Evolutionary conservation across 495 filamentous ascomycete genomes (phyloP).

Genomic region (Neurospora sp.): DNA sequence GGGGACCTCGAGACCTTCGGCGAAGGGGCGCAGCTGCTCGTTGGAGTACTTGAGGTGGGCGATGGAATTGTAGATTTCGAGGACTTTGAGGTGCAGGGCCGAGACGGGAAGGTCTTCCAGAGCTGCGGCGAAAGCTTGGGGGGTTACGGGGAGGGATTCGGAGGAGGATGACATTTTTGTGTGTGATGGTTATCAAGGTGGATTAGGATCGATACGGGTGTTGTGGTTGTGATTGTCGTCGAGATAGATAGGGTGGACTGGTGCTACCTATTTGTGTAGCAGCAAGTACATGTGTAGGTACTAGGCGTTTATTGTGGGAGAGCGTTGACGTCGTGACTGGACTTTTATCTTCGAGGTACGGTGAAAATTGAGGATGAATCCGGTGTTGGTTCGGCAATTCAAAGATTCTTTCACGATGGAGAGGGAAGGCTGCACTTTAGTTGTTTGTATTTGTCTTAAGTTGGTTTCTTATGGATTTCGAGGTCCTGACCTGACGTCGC

Average conservation of each 20-base stretch:
- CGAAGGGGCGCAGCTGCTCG: slow-evolving; percentile 55
- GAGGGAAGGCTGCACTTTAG: background rate
- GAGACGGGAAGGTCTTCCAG: slow-evolving; percentile 61
- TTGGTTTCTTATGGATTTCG: background rate
- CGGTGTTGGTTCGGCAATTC: background rate
- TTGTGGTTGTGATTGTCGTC: background rate
- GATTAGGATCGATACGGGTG: background rate
- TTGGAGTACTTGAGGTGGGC: slow-evolving; percentile 74
- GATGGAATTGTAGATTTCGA: slow-evolving; percentile 75
- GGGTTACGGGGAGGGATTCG: slow-evolving; percentile 45
- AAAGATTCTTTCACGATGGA: background rate
- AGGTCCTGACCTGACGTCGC: background rate
- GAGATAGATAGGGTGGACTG: background rate
- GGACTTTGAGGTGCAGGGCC: slow-evolving; percentile 65
- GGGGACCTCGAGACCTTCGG: slow-evolving; percentile 23
- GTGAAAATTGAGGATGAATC: background rate
- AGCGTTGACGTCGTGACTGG: background rate
- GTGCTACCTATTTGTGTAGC: background rate
- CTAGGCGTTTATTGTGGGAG: background rate
- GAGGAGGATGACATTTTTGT: slow-evolving; percentile 30
- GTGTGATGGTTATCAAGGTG: background rate
- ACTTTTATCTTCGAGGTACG: background rate
- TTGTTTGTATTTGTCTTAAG: background rate
- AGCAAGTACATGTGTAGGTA: background rate
- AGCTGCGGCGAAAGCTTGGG: slow-evolving; percentile 58